These are phyloP conservation scores for Micractinium sp. DNA, from an alignment of 139 green algal species.

Conservation along the genomic window DNA sequence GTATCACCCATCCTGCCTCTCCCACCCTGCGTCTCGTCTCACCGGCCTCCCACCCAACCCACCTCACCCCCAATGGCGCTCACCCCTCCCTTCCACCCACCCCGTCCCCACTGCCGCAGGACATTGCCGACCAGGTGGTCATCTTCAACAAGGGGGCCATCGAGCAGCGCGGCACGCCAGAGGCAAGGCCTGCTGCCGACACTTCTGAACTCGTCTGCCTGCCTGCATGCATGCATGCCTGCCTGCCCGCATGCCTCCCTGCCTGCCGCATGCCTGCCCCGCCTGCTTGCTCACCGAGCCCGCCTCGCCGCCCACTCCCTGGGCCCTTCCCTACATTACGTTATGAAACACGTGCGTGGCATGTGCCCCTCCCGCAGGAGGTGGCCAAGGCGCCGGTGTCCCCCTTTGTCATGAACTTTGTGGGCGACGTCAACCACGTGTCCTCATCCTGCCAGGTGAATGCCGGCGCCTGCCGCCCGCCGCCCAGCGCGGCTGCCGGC, in stretches of 20 bases:
- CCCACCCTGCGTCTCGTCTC: too few relatives aligned
- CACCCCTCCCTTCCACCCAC: background rate
- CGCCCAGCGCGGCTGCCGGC: too few relatives aligned
- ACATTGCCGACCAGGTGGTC: slow-evolving; percentile 79
- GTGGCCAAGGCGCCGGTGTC: slow-evolving; percentile 55
- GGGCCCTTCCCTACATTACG: background rate
- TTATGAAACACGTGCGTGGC: background rate
- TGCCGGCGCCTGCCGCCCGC: too few relatives aligned
- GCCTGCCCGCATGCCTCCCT: background rate
- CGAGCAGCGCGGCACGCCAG: slow-evolving; percentile 72
- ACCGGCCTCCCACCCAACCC: too few relatives aligned
- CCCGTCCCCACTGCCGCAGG: slow-evolving; percentile 29
- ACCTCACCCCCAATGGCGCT: too few relatives aligned
- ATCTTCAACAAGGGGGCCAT: slow-evolving; percentile 71
- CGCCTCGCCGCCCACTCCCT: background rate
- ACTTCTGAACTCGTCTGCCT: background rate
- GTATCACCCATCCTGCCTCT: too few relatives aligned
- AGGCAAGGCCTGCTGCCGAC: slow-evolving; percentile 18
- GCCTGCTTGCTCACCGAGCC: background rate
- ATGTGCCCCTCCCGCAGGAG: background rate
- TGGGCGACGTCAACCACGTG: slow-evolving; percentile 74
- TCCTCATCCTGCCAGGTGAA: slow-evolving; percentile 57
- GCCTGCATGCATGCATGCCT: background rate
- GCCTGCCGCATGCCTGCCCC: background rate
- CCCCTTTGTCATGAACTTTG: slow-evolving; percentile 90